Evolutionary conservation across 495 filamentous ascomycete species (phyloP), one percentile per base, ranked within the genome.

Genomic region (Aspergillus olivimuriae): DNA sequence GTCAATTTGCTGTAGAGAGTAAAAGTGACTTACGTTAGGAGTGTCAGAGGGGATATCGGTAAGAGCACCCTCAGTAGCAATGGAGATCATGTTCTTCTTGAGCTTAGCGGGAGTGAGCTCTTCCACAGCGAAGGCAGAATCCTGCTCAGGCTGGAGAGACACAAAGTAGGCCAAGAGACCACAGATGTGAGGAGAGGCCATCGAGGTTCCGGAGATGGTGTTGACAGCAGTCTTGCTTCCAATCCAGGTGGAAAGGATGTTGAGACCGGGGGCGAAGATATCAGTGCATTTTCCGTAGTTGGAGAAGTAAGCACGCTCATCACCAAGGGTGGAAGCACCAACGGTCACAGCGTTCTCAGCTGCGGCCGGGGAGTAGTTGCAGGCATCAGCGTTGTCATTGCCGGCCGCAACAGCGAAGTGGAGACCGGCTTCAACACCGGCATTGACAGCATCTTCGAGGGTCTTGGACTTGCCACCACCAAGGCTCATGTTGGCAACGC

Each of bases 281-380:
- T 97, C 89, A 61, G 91, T 95, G 78, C 94, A 99, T 78, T 89
- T 91, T 64, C 94, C 94, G 69, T 82, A 97, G 83, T 99, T 99
- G 80, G 94, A 97, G 83, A 99, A 99, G 80, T 97, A 99, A 50
- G 94, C 94, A 68, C 94, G 91, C 76, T 89, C 87, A 65, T 99
- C 94, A 52, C 77, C 77, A 23, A 99, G 77, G 46, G 86, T 94
- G 15, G 89, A 94, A 48, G 94, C 94, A 62, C 90, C 94, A 46
- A 99, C 94, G 37, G 94, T 99, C 57, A 99, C 83, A 43, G 94
- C 90, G 62, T 90, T 88, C 54, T 82, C 79, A 49, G 94, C 87
- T 39, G 90, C 84, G 51, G 94, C 94, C 21, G 94, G 94, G n/a
- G 94, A 99, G 78, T 97, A 99, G 73, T 89, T 91, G 84, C 94